Percentiles rank a stretch among this genome's conserved stretches.
Conservation (phyloP, 352 stramenopile species). For the Globisporangium carolinianum region DNA sequence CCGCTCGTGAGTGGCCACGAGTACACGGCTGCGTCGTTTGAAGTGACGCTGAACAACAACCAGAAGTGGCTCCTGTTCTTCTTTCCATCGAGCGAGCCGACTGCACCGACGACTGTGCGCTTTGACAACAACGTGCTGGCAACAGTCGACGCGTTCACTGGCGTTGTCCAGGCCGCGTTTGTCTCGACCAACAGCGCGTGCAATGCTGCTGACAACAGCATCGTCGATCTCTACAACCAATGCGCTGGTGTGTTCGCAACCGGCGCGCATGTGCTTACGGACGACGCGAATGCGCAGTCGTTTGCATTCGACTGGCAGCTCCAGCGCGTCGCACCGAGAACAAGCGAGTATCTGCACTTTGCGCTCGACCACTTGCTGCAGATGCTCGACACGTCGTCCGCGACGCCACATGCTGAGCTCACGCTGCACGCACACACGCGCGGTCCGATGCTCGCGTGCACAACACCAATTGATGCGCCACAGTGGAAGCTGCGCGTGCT, state of each 20-base stretch:
- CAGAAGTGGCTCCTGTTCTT: conserved; percentile 72
- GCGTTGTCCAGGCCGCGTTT: conserved; percentile 60
- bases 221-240: conserved; percentile 54
- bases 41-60: conserved; percentile 68
- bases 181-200: conserved; percentile 33
- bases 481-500: conserved; percentile 52
- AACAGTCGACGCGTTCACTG: conserved; percentile 42
- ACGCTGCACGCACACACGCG: conserved; percentile 67
- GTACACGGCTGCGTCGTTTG: conserved; percentile 34
- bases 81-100: conserved; percentile 20
- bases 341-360: conserved; percentile 52
- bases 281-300: conserved; percentile 23
- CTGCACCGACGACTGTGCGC: conserved; percentile 10
- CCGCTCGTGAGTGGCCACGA: conserved; percentile 25
- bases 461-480: conserved; percentile 5
- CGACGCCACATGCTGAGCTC: conserved; percentile 35
- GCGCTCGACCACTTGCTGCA: conserved; percentile 46
- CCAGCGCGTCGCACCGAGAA: neutral
- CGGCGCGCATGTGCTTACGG: conserved; percentile 12
- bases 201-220: conserved; percentile 18
- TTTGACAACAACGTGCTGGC: conserved; percentile 48
- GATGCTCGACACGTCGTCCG: conserved; percentile 44
- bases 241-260: conserved; percentile 48
- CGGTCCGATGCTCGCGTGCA: conserved; percentile 57
- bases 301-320: conserved; percentile 66